phyloP scores from a whole-genome alignment of 108 stramenopile genomes.

The Nitzschia inconspicua region DNA sequence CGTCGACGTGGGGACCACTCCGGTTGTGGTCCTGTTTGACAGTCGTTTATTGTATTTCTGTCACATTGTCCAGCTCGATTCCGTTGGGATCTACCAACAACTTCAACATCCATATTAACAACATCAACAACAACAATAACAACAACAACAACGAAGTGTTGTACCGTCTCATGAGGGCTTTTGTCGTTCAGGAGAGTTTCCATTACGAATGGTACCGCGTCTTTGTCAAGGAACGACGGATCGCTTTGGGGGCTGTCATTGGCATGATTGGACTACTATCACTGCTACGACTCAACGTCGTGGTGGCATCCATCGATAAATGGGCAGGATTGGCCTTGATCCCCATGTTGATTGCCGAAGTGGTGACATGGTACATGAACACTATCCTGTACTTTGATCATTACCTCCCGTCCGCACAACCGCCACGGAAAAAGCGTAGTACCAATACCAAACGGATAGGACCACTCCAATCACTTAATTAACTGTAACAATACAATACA shows the following conservation, averaged over 20 bases:
- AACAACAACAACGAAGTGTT: slow-evolving; percentile 24
- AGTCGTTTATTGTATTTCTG: too few species aligned
- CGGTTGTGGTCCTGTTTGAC: slow-evolving; percentile 23
- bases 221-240: slow-evolving; percentile 61
- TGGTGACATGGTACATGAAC: slow-evolving; percentile 67
- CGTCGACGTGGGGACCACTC: slow-evolving; percentile 66
- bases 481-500: too few species aligned
- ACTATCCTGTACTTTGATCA: slow-evolving; percentile 19
- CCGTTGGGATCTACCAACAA: too few species aligned
- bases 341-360: slow-evolving; percentile 47
- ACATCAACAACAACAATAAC: slow-evolving; percentile 19
- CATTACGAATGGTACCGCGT: slow-evolving; percentile 80
- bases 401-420: too few species aligned
- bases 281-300: slow-evolving; percentile 6
- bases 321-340: slow-evolving; percentile 46
- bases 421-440: too few species aligned
- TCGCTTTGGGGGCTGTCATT: slow-evolving; percentile 60
- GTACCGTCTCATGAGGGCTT: slow-evolving; percentile 47
- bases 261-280: slow-evolving; percentile 11
- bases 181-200: slow-evolving; percentile 51
- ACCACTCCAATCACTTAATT: too few species aligned
- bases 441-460: too few species aligned
- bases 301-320: slow-evolving; percentile 30
- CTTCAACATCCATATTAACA: slow-evolving; percentile 7
- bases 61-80: too few species aligned